Evolutionary conservation across 164 flowering plant species (phyloP), one percentile per base, ranked within the genome.

Genomic region (Berberis thunbergii): DNA sequence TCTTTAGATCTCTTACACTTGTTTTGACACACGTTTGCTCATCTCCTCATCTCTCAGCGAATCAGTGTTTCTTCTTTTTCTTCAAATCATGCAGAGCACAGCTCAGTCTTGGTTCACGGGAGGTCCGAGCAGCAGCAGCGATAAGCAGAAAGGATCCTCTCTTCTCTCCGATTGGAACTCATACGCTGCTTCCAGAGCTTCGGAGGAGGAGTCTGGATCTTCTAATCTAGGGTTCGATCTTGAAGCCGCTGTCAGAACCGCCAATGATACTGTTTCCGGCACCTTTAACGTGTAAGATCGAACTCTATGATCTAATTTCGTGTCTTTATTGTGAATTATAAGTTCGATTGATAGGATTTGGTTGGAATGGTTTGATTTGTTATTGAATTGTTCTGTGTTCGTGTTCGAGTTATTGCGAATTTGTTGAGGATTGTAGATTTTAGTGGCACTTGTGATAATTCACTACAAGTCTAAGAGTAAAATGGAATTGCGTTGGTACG

Each of bases 151-250:
- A 43, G 63, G 84, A 6, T 70, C 94, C 9, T 89, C 98, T 57
- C 67, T 92, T 59, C 78, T 92, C n/a, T 79, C 96, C 4, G 96
- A 89, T 70, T 92, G 98, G 98, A 88, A 89, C 63, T 83, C 98
- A 0, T 92, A 92, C 69, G 83, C 93, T 0, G 78, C 96, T 12
- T 63, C 89, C 1, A 72, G 69, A 75, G 65, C 59, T n/a, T 59
- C 72, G 6, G 81, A 77, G 6, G 78, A 78, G 10, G 43, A 40
- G 40, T 7, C 12, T 57, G 60, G 60, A 6, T 41, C 45, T 40
- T 70, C 75, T 12, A 69, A 43, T 53, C 49, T 80, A 6, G 88
- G 83, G 10, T 89, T 92, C 69, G 97, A 92, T 72, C 67, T 92
- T 46, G 97, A 92, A 76, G 67, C 96, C 13, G 97, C 98, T 1